Evolutionary conservation across 2,329 filamentous ascomycete species (phyloP), one percentile per base, ranked within the genome.

Genomic region (Penicillium digitatum): DNA sequence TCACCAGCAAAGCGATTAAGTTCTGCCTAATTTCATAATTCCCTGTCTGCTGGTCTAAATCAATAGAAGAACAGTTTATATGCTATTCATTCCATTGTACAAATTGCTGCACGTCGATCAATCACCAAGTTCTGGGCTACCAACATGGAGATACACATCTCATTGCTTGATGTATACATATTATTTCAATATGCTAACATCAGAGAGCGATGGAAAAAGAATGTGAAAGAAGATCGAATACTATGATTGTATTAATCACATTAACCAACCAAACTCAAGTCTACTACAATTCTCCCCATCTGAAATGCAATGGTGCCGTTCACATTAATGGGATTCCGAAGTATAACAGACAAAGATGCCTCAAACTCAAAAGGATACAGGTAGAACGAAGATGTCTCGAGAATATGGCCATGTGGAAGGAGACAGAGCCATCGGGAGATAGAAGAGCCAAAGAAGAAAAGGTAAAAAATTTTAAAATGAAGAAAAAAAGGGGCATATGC

Each of bases 321-420:
- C 54, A 60, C 60, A 62, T 57, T 50, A 55, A 58, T 62, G 54
- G 40, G 48, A 63, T 61, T 62, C 46, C 20, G 31, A 55, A 52
- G 47, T 38, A 57, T 54, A 56, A 55, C n/a, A 50, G 46, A 40
- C 39, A 52, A 57, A 56, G 26, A 56, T 59, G 59, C 56, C 54
- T 59, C 48, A 24, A 58, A 52, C 38, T 56, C 49, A 57, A 60
- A 54, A 58, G 31, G 40, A 55, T 51, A 55, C 52, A 51, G 27
- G 46, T 56, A 59, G 53, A 62, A 46, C 35, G 38, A 42, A 54
- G 35, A 44, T 9, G 32, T 48, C 45, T 44, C 37, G 16, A 54
- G 34, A 47, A 52, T 32, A 53, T 51, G 51, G 59, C 55, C 49
- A 61, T 62, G 59, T 43, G 37, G 46, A 45, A 50, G 31, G 54